Percentiles rank a stretch among this genome's conserved stretches.
These are phyloP conservation scores for Elasticomyces elasticus DNA, from an alignment of 495 filamentous ascomycete genomes.

Conservation along the genomic window DNA sequence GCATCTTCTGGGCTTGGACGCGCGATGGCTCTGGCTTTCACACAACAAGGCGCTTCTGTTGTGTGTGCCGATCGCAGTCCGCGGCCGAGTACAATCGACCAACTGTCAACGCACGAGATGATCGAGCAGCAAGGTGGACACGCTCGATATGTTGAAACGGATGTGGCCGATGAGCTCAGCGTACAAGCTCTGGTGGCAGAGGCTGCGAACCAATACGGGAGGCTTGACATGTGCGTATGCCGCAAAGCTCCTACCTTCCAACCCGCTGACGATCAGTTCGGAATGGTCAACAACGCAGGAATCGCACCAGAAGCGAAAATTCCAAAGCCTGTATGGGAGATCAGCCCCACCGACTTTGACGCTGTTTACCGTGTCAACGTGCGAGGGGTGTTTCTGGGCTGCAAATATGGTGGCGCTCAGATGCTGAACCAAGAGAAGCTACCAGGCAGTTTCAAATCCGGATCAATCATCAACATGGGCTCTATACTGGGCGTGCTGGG, in stretches of 20 bases:
- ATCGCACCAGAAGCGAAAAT: constrained; percentile 26
- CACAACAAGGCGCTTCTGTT: constrained; percentile 27
- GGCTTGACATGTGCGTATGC: constrained; percentile 35
- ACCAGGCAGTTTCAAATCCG: constrained; percentile 36
- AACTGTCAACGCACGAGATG: no score
- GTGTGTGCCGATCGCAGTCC: constrained; percentile 24
- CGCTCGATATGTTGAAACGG: constrained; percentile 13
- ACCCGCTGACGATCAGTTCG: constrained; percentile 32
- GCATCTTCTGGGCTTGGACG: constrained; percentile 29
- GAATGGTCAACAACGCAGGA: constrained; percentile 48
- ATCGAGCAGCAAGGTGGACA: constrained; percentile 21
- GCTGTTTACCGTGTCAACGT: constrained; percentile 66
- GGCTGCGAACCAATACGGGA: constrained; percentile 30
- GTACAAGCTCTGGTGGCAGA: constrained; percentile 32
- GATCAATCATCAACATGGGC: constrained; percentile 49
- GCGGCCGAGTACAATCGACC: constrained; percentile 9
- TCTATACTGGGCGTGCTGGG: constrained; percentile 39
- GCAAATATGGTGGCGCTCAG: constrained; percentile 41
- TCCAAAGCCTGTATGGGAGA: constrained; percentile 32
- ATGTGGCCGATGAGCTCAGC: constrained; percentile 26
- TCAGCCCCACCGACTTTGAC: constrained; percentile 43
- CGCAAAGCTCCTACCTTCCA: no score
- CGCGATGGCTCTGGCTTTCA: constrained; percentile 27
- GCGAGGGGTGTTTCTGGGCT: constrained; percentile 47
- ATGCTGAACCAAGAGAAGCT: constrained; percentile 42